These are phyloP conservation scores for Globisporangium barbulae DNA, from an alignment of 352 stramenopile genomes.

Conservation along the genomic window DNA sequence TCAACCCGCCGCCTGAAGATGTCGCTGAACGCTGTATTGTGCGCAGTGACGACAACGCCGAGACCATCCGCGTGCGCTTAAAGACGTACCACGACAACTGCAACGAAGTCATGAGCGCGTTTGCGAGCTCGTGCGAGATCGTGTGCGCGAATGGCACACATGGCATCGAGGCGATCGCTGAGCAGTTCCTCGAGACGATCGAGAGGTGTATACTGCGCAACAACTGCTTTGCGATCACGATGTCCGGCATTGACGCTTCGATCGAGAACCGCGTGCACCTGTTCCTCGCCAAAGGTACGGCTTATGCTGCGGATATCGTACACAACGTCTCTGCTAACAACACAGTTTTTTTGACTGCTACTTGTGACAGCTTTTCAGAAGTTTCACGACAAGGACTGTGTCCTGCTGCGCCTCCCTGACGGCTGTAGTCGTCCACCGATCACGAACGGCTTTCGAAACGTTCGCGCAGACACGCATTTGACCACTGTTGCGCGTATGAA, in stretches of 20 bases:
- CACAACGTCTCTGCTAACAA: neutral
- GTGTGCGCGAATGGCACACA: constrained; percentile 44
- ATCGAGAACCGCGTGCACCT: constrained; percentile 39
- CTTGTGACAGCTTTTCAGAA: constrained; percentile 43
- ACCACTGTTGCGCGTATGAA: constrained; percentile 40
- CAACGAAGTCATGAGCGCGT: constrained; percentile 34
- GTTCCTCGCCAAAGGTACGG: constrained; percentile 54
- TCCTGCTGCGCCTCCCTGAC: constrained; percentile 51
- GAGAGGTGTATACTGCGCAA: constrained; percentile 56
- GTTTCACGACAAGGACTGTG: constrained; percentile 56
- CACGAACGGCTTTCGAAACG: constrained; percentile 41
- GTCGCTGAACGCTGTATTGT: constrained; percentile 62
- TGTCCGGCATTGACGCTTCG: constrained; percentile 47
- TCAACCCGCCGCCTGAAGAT: constrained; percentile 70
- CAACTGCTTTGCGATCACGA: constrained; percentile 49
- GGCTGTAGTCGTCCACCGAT: constrained; percentile 36
- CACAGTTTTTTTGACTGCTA: neutral
- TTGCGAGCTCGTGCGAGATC: constrained; percentile 44
- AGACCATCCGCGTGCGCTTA: constrained; percentile 87
- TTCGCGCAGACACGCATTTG: constrained; percentile 32
- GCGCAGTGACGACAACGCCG: constrained; percentile 86
- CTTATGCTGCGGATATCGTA: neutral
- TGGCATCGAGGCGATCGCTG: constrained; percentile 49
- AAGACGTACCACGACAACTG: constrained; percentile 82
- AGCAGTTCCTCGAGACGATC: constrained; percentile 46